These are phyloP conservation scores for Geosmithia morbida DNA, from an alignment of 2,329 filamentous ascomycete genomes.

Conservation along the genomic window DNA sequence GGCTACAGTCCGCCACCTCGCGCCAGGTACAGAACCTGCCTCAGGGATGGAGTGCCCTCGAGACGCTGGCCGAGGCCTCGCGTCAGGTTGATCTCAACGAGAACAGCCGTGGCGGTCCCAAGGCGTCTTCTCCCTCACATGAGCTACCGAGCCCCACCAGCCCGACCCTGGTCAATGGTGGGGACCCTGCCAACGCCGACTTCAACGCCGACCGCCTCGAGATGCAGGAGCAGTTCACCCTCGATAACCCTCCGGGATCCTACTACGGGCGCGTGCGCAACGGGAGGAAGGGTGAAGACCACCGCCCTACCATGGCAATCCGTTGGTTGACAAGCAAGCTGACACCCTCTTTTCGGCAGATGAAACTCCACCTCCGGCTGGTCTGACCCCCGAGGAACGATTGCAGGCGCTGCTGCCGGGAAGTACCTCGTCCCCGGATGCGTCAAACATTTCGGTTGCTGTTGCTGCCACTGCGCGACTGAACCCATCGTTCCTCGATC, in stretches of 20 bases:
- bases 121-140: slow-evolving; percentile 8
- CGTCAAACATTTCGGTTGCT: slow-evolving; percentile 38
- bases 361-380: slow-evolving; percentile 12
- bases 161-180: slow-evolving; percentile 3
- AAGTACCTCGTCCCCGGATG: slow-evolving; percentile 22
- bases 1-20: slow-evolving; percentile 8
- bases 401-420: slow-evolving; percentile 29
- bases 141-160: slow-evolving; percentile 2
- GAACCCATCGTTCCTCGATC: slow-evolving; percentile 38
- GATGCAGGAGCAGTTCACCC: slow-evolving; percentile 42
- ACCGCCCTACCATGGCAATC: neutral
- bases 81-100: slow-evolving; percentile 58
- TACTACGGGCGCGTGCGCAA: slow-evolving; percentile 20
- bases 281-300: slow-evolving; percentile 9
- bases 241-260: slow-evolving; percentile 38
- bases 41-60: slow-evolving; percentile 64
- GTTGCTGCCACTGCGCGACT: slow-evolving; percentile 41
- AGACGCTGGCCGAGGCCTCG: slow-evolving; percentile 79
- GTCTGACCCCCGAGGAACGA: slow-evolving; percentile 32
- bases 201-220: slow-evolving; percentile 27
- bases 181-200: slow-evolving; percentile 6
- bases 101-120: slow-evolving; percentile 31
- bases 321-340: neutral
- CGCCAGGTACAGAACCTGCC: slow-evolving; percentile 20
- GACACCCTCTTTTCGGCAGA: slow-evolving; percentile 5